Percentiles rank a stretch among this genome's conserved stretches.
Evolutionary conservation across 2,329 filamentous ascomycete genomes (phyloP).

Genomic region (Fusarium cicatricum): DNA sequence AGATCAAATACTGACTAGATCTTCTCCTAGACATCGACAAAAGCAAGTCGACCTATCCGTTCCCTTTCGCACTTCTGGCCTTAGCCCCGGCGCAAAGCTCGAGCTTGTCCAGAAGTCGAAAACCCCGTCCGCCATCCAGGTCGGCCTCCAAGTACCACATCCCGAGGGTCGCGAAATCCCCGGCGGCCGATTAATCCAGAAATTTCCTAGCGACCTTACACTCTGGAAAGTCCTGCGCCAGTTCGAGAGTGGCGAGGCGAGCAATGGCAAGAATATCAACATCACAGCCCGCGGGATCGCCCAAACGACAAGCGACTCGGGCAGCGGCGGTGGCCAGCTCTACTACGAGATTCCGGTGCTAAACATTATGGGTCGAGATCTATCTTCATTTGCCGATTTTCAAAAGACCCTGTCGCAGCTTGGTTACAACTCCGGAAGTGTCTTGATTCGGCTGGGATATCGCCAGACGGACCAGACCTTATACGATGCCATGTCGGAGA

Average conservation of each 20-base stretch:
- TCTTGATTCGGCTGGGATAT: slow-evolving; percentile 81
- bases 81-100: slow-evolving; percentile 86
- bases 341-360: slow-evolving; percentile 89
- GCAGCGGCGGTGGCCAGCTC: slow-evolving; percentile 73
- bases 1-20: neutral
- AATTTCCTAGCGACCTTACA: slow-evolving; percentile 86
- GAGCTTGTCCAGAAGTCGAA: slow-evolving; percentile 89
- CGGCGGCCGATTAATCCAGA: slow-evolving; percentile 77
- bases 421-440: slow-evolving; percentile 85
- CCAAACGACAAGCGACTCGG: slow-evolving; percentile 61
- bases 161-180: slow-evolving; percentile 70
- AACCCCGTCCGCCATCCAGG: slow-evolving; percentile 83
- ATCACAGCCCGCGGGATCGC: slow-evolving; percentile 86
- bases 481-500: slow-evolving; percentile 85
- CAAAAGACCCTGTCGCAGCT: slow-evolving; percentile 90
- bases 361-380: slow-evolving; percentile 81
- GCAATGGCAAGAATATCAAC: slow-evolving; percentile 70
- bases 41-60: slow-evolving; percentile 87
- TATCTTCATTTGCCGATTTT: slow-evolving; percentile 79
- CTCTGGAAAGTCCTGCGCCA: slow-evolving; percentile 90
- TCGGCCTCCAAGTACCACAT: slow-evolving; percentile 85
- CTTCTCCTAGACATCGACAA: slow-evolving; percentile 73
- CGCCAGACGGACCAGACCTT: slow-evolving; percentile 78
- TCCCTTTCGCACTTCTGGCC: slow-evolving; percentile 82
- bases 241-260: slow-evolving; percentile 81